Base-by-base conservation (phyloP, 352 stramenopile species). In the Peronospora belbahrii region DNA sequence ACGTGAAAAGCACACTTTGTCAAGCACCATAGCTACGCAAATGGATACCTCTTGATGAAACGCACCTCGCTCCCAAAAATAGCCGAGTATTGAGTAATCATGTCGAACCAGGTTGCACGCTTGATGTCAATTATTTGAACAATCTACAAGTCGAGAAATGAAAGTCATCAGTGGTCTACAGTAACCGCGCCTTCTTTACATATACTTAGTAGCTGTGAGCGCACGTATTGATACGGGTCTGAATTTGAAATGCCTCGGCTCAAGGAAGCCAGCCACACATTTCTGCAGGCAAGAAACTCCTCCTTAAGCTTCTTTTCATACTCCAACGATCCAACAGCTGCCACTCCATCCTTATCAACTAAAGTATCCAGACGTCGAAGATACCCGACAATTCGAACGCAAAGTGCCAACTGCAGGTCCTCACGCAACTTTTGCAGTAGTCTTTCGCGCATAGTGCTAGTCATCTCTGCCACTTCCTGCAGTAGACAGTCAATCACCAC, bases 31-130 rank as follows among this genome's bases (percentile, higher is more conserved):
- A 8, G 6, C n/a, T 35, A 19, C 17, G 10, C 10, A 17, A 30
- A 0, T 15, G 18, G 0, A 23, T 13, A 14, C 7, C 3, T 17
- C 8, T 17, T 14, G 10, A 17, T 17, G 17, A 25, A 19, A 40
- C 43, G 19, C 50, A 84, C 75, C 56, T 88, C 71, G 41, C 68
- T 88, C 13, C 82, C 82, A 38, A 95, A 95, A 47, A 95, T 95
- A 6, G 84, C 84, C 34, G 80, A 92, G 59, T 94, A 95, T 48
- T 95, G 84, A 6, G 83, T 95, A 41, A 95, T 88, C 65, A 92
- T 80, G 35, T 95, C 83, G 45, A 95, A 94, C 84, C 82, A 94
- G 56, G 80, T 93, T 35, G 84, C 86, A 22, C 84, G 68, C 56
- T 92, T 93, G 25, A 85, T 69, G 42, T 95, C 84, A 42, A 94